Evolutionary conservation across 345 rosid species (phyloP).

Genomic region (Brassica napus): DNA sequence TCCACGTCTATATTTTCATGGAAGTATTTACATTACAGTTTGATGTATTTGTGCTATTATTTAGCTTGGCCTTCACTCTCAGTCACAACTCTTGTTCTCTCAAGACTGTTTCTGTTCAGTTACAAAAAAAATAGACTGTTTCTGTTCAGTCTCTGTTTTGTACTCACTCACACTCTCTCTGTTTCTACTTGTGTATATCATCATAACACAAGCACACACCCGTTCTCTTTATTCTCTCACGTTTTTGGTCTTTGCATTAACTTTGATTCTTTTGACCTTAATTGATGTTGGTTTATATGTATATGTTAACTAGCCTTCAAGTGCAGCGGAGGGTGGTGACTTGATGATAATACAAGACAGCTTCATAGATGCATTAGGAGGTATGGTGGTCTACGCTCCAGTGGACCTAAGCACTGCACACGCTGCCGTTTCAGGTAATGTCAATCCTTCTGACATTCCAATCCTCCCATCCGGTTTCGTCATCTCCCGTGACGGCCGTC

Average conservation of each 20-base stretch:
- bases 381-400: constrained; percentile 66
- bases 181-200: too few species aligned
- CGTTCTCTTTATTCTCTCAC: too few species aligned
- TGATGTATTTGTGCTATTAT: background rate
- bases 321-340: constrained; percentile 14
- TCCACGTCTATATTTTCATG: background rate
- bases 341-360: constrained; percentile 67
- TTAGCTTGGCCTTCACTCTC: too few species aligned
- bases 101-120: too few species aligned
- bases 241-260: background rate
- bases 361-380: constrained; percentile 50
- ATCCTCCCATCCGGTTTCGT: constrained; percentile 81
- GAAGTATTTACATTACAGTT: background rate
- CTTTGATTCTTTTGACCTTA: background rate
- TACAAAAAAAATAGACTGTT: too few species aligned
- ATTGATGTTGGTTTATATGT: background rate
- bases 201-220: too few species aligned
- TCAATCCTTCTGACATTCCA: constrained; percentile 43
- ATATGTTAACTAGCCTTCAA: constrained; percentile 6
- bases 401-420: constrained; percentile 44
- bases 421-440: constrained; percentile 43
- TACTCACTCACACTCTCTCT: too few species aligned
- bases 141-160: too few species aligned
- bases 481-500: constrained; percentile 54
- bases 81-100: too few species aligned